Percentiles rank a stretch among this genome's conserved stretches.
Conservation (phyloP, 306 rosid genomes). For the Pueraria montana region DNA sequence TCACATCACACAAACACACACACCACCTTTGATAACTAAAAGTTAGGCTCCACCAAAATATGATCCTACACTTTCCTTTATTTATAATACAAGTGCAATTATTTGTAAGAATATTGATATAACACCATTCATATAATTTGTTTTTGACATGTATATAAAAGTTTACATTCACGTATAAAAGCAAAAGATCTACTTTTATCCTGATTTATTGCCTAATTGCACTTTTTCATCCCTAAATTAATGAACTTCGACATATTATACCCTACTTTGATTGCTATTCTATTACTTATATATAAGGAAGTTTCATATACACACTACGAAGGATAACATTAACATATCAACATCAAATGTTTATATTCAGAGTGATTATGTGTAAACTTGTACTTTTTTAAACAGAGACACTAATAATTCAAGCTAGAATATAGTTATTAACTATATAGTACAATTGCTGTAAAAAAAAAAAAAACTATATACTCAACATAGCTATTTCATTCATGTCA, state of each 20-base stretch:
- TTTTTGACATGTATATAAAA: background rate
- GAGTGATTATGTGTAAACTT: background rate
- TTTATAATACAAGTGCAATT: background rate
- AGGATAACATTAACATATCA: background rate
- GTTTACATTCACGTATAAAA: background rate
- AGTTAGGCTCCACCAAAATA: background rate
- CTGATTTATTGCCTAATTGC: background rate
- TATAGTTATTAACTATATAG: background rate
- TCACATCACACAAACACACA: constrained; percentile 15
- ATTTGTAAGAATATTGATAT: background rate
- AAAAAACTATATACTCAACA: background rate
- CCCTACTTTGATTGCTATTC: background rate
- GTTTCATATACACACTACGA: background rate
- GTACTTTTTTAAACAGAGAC: background rate
- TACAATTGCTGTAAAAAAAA: background rate
- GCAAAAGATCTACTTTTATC: background rate
- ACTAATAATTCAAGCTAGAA: background rate
- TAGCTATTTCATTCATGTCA: background rate
- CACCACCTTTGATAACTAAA: background rate
- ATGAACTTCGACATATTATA: background rate
- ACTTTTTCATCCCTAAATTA: background rate
- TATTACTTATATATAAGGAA: background rate
- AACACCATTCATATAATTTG: background rate
- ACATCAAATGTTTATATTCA: background rate
- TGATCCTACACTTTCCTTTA: background rate